Base-by-base conservation (phyloP, 768 basidiomycete genomes). In the Inosperma sp. region DNA sequence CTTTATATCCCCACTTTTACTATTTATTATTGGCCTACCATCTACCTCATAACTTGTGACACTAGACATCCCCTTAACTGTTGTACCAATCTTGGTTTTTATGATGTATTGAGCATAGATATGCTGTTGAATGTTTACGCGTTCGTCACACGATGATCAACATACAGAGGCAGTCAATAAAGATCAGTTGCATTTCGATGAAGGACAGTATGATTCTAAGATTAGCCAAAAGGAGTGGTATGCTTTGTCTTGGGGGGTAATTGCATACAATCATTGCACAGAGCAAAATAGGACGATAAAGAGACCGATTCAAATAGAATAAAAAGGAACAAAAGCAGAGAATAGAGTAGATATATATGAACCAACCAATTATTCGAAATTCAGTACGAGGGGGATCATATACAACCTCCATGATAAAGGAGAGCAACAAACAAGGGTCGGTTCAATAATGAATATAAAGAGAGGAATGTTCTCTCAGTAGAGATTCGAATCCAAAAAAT, bases 371-470 rank as follows among this genome's bases (percentile, higher is more conserved):
- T 25, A 49, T 30, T 40, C 33, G 35, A 44, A 30, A 16, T 40
- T 34, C 53, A 56, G 54, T 61, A 68, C 56, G 62, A 59, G 41
- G 52, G 65, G 57, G 63, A 60, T 56, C 56, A 55, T 67, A 70
- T 41, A 42, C 41, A 51, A 46, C 31, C 35, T 7, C 8, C 19
- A 9, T 8, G 31, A 12, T 33, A 34, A 22, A 23, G 29, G n/a
- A 26, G 26, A 30, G 39, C 27, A 16, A 40, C 12, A 41, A 7
- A 17, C 16, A 19, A 40, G 33, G 21, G 16, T 17, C 10, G 34
- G 31, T n/a, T 10, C 14, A 47, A 17, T 36, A 23, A 34, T 17
- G 7, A n/a, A 13, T 7, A 8, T 10, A 51, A 37, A 19, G 17
- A 45, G 14, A 22, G 17, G 41, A 43, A 19, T 30, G 25, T 34